Base-by-base conservation (phyloP, 2,329 filamentous ascomycete genomes). In the Trichoderma arundinaceum region DNA sequence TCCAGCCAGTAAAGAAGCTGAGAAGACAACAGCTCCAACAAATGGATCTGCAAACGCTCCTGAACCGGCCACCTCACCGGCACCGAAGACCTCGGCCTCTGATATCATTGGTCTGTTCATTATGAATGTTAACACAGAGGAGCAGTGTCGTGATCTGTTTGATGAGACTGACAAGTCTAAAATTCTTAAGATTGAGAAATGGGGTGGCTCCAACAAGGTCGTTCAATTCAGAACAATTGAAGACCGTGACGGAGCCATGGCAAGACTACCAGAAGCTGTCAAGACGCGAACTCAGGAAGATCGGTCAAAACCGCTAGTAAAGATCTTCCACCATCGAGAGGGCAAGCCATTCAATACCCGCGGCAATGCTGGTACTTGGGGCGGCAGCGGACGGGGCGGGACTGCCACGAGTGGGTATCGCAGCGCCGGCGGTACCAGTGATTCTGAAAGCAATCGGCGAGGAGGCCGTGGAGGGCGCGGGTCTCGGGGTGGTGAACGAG, bases 81-180 rank as follows among this genome's bases (percentile, higher is more conserved):
- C 85, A 7, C 80, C 84, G 33, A 90, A 91, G 75, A 85, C 80
- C 41, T 74, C 82, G 51, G 79, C 84, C 17, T 85, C 92, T 73
- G 87, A 86, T 71, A 92, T 90, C 71, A 90, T 92, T 72, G 94
- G 92, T 56, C 86, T 99, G 19, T 99, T 97, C 77, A 89, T 99
- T 67, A 92, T 91, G 80, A 94, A 94, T 73, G 88, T 94, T 22
- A 91, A 89, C 72, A 90, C 86, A 62, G 92, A 94, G 70, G 92
- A 97, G 38, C 91, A 94, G 67, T 90, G 92, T 43, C 89, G 90
- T 65, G 89, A 92, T 39, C 83, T 97, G 28, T 94, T 99, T 75
- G 83, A 87, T 1, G 89, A 95, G 12, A 92, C 96, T 72, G 92
- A 97, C 74, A 89, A 88, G 74, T 76, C 86, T 38, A 97, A 96